Conservation (phyloP, 495 filamentous ascomycete genomes). For the Aspergillus sparsus region DNA sequence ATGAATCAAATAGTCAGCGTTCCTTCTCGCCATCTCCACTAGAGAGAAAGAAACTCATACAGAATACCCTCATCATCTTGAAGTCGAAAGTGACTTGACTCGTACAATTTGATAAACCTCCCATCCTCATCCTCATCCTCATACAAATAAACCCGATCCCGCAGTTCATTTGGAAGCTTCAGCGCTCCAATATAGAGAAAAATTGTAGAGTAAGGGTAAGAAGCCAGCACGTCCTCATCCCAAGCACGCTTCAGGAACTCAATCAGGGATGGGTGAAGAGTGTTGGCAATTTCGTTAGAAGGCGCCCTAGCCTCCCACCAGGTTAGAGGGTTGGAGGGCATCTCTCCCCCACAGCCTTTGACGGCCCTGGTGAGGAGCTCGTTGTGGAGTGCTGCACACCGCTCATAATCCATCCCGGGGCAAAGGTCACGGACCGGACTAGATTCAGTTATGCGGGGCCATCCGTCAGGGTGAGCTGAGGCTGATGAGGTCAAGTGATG, state of each 20-base stretch:
- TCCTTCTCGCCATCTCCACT: background rate
- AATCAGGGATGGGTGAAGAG: slow-evolving; percentile 8
- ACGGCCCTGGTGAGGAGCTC: slow-evolving; percentile 13
- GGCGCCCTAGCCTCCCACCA: slow-evolving; percentile 12
- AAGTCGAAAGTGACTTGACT: slow-evolving; percentile 12
- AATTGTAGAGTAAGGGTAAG: background rate
- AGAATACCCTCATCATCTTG: slow-evolving; percentile 19
- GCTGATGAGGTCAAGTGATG: slow-evolving; percentile 14
- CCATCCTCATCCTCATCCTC: slow-evolving; percentile 16
- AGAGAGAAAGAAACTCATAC: slow-evolving; percentile 11
- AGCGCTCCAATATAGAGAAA: slow-evolving; percentile 12
- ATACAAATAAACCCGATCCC: slow-evolving; percentile 14
- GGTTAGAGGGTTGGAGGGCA: slow-evolving; percentile 14
- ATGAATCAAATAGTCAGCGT: slow-evolving; percentile 13
- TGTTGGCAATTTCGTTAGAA: slow-evolving; percentile 5
- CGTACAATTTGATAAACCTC: slow-evolving; percentile 15
- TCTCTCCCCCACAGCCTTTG: slow-evolving; percentile 7
- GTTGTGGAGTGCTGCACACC: slow-evolving; percentile 21
- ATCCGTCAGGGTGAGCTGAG: slow-evolving; percentile 14
- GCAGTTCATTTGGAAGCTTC: slow-evolving; percentile 6
- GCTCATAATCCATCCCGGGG: slow-evolving; percentile 22
- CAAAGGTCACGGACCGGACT: slow-evolving; percentile 18
- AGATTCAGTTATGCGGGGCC: slow-evolving; percentile 19
- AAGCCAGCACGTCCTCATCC: slow-evolving; percentile 9
- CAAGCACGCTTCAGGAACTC: slow-evolving; percentile 20